Percentiles rank a stretch among this genome's conserved stretches.
Evolutionary conservation across 2,329 filamentous ascomycete genomes (phyloP).

Genomic region (Colletotrichum sp.): DNA sequence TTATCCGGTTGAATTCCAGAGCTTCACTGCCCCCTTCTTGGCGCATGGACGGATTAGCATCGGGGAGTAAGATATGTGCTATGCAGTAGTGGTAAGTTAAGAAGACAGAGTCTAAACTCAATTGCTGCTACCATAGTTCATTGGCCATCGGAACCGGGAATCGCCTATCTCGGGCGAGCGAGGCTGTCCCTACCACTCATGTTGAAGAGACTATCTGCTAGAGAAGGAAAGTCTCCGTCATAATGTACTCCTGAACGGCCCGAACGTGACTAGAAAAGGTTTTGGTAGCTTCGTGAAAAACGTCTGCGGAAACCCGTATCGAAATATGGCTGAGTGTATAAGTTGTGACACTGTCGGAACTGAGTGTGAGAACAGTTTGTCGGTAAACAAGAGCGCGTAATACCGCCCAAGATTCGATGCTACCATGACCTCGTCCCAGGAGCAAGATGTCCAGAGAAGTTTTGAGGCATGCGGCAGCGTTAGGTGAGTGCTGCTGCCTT

Average conservation of each 20-base stretch:
- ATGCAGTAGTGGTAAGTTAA: not conserved
- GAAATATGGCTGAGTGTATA: not conserved
- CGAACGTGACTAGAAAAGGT: not conserved
- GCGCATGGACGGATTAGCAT: not conserved
- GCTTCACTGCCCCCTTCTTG: not conserved
- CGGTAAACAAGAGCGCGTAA: not conserved
- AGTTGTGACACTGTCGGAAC: not conserved
- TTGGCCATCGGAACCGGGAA: not conserved
- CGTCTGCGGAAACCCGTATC: not conserved
- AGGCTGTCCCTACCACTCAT: not conserved
- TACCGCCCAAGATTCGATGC: fast-evolving
- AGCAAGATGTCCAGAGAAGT: fast-evolving
- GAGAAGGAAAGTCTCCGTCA: not conserved
- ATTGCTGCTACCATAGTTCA: not conserved
- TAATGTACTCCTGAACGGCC: fast-evolving
- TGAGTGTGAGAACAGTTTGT: not conserved
- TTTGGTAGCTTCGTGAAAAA: not conserved
- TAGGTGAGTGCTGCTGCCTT: no score
- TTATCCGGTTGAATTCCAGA: not conserved
- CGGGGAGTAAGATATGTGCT: not conserved
- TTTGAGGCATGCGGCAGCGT: not conserved
- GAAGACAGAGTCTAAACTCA: not conserved
- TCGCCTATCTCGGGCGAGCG: not conserved
- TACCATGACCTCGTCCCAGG: not conserved
- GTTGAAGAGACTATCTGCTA: not conserved